phyloP scores from a whole-genome alignment of 306 rosid genomes.

The Quillaja saponaria region DNA sequence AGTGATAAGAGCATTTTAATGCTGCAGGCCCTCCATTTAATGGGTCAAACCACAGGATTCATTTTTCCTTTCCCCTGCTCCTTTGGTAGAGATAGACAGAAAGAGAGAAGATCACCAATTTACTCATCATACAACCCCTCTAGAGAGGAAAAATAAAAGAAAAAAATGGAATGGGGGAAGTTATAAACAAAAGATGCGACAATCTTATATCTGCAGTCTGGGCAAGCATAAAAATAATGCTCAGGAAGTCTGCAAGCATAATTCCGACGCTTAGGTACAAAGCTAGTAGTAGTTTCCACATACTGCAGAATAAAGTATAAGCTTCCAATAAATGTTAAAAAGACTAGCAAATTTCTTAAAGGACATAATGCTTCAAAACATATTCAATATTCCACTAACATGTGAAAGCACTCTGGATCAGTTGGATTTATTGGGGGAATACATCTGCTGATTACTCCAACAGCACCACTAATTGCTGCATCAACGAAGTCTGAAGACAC shows the following conservation, averaged over 20 bases:
- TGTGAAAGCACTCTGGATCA: constrained; percentile 99
- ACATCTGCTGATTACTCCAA: constrained; percentile 91
- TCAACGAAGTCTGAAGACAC: constrained; percentile 98
- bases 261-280: too few species aligned
- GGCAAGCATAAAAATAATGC: constrained; percentile 1
- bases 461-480: constrained; percentile 90
- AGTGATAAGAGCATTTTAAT: neutral
- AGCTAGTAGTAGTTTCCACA: too few species aligned
- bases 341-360: neutral
- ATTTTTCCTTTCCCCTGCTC: neutral
- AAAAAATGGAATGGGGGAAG: too few species aligned
- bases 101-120: too few species aligned
- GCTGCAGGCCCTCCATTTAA: neutral
- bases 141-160: too few species aligned
- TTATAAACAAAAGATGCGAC: too few species aligned
- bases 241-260: too few species aligned
- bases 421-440: constrained; percentile 99
- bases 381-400: constrained; percentile 54
- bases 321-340: too few species aligned
- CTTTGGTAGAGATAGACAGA: neutral
- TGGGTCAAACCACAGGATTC: neutral
- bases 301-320: too few species aligned
- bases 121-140: neutral
- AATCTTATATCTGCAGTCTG: too few species aligned
- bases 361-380: too few species aligned